Base-by-base conservation (phyloP, 306 rosid species). In the Gillenia trifoliata region DNA sequence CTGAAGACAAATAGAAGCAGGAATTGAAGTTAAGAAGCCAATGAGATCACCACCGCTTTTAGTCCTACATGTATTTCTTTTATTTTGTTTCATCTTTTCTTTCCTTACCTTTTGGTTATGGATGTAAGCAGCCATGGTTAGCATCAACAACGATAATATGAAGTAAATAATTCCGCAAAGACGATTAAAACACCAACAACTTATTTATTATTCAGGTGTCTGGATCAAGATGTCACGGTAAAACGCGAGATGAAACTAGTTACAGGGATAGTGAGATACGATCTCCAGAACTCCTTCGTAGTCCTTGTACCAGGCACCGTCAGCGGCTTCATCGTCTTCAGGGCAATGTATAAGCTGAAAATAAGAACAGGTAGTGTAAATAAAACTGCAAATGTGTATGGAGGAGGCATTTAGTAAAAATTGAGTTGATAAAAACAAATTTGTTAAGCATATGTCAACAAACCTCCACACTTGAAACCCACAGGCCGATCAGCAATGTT, bases 391-490 rank as follows among this genome's bases (percentile, higher is more conserved):
- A 28, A 61, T 31, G 33, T 34, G 19, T 13, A 41, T 16, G 12
- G 15, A 77, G 34, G 40, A 45, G 29, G 22, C 66, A 45, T 40
- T 25, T 25, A 16, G 20, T 9, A 41, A 28, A 7, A 26, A 45
- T 5, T 45, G 12, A 47, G 23, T 1, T 11, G 25, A 73, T 54
- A 45, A 25, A 41, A 12, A 8, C 34, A 69, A n/a, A n/a, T n/a
- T 28, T 59, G 61, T 50, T 26, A 25, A 0, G 16, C 55, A 38
- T 55, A 17, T 19, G 56, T 56, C 23, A 33, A 70, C 79, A 50
- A 15, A 85, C 89, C 88, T 85, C 89, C 86, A 71, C 89, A 87
- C 69, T 83, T 76, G 83, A 63, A 83, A 41, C 87, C 89, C 34
- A 85, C 47, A 0, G 91, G 88, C 45, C 84, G 85, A 60, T 85